Evolutionary conservation across 2,329 filamentous ascomycete species (phyloP), one percentile per base, ranked within the genome.

Genomic region (Pseudopithomyces maydicus): DNA sequence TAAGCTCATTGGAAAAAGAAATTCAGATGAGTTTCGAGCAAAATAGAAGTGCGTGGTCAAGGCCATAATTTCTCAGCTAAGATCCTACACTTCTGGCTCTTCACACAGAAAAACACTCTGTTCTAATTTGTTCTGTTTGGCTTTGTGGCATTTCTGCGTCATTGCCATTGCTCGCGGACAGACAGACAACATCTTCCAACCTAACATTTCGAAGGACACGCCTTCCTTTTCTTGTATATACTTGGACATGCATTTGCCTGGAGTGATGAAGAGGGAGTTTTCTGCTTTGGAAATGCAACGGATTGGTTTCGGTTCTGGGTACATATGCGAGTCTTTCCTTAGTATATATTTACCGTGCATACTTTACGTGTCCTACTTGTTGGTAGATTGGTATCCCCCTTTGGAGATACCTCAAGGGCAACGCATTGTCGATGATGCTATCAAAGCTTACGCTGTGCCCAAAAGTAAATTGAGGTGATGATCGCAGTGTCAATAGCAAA

Each of bases 1-100:
- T 56, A 3, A 63, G 62, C 17, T 56, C 64, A 4, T 48, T 72
- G 15, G 70, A 71, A 48, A 74, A 74, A 44, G 65, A 72, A 17
- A 58, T 74, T 1, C 68, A 73, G 22, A 69, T 72, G 68, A 65
- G 65, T 1, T 70, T 73, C 52, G 54, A 62, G 8, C 55, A 66
- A 17, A 69, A 68, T 36, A 29, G 52, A 2, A 33, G 41, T 19
- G 54, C 57, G 3, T 69, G 52, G 52, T 6, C 19, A 7, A 42
- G 49, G 17, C 56, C 56, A 26, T 48, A 43, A n/a, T 43, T 55
- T 15, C 56, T 52, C 3, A 53, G 56, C 48, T 58, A 36, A 44
- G 8, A 14, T 2, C 8, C 26, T 8, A 4, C 4, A 29, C 26
- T 8, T 5, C 26, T 5, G 26, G 26, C 8, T 29, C 26, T 29